These are phyloP conservation scores for Brettanomyces custersianus DNA, from an alignment of 805 yeast genomes.

Conservation along the genomic window DNA sequence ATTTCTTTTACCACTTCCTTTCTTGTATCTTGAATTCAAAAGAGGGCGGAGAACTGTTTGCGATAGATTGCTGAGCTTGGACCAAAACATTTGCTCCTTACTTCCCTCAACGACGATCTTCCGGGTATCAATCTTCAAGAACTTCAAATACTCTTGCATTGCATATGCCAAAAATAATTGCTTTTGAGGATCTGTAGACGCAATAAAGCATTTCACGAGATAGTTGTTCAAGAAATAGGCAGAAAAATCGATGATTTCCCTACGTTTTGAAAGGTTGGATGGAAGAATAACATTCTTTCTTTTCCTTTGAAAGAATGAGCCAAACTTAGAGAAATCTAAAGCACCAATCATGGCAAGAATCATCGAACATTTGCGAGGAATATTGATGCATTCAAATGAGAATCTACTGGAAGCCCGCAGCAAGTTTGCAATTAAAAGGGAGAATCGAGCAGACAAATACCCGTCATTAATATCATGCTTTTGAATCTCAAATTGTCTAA, in stretches of 20 bases:
- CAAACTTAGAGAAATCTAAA: slow-evolving; percentile 53
- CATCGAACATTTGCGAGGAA: slow-evolving; percentile 54
- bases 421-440: slow-evolving; percentile 42
- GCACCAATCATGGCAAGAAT: slow-evolving; percentile 75
- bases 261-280: slow-evolving; percentile 51
- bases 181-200: slow-evolving; percentile 77
- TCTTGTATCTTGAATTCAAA: slow-evolving; percentile 62
- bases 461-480: slow-evolving; percentile 30
- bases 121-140: slow-evolving; percentile 34
- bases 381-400: slow-evolving; percentile 27
- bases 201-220: slow-evolving; percentile 81
- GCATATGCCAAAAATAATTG: slow-evolving; percentile 81
- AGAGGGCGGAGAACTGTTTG: slow-evolving; percentile 71
- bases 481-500: slow-evolving; percentile 43
- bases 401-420: slow-evolving; percentile 51
- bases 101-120: slow-evolving; percentile 16
- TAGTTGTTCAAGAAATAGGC: slow-evolving; percentile 54
- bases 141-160: slow-evolving; percentile 76
- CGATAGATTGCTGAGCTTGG: slow-evolving; percentile 52
- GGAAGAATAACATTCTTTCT: slow-evolving; percentile 40
- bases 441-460: slow-evolving; percentile 25
- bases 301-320: slow-evolving; percentile 19
- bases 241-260: slow-evolving; percentile 59
- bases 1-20: slow-evolving; percentile 37
- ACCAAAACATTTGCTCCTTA: slow-evolving; percentile 42